These are phyloP conservation scores for Dendrobium chrysotoxum DNA, from an alignment of 106 monocot species.

Conservation along the genomic window DNA sequence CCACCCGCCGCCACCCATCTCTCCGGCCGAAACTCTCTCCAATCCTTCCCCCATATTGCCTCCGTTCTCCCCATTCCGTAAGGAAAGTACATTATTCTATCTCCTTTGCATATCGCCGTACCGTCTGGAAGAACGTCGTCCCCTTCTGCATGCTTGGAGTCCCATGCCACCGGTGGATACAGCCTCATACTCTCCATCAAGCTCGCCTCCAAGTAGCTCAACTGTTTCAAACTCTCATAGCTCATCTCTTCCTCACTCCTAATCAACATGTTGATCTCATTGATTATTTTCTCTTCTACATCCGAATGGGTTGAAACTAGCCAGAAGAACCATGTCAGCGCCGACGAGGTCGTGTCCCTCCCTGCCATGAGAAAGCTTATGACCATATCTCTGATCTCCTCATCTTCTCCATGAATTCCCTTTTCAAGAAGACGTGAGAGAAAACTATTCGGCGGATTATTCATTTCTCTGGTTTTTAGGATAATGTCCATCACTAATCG, in stretches of 20 bases:
- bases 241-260: background rate
- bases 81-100: slow-evolving; percentile 3
- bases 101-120: slow-evolving; percentile 19
- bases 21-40: slow-evolving; percentile 14
- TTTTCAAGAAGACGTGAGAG: background rate
- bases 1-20: slow-evolving; percentile 15
- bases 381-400: slow-evolving; percentile 42
- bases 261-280: background rate
- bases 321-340: too few species aligned
- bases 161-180: slow-evolving; percentile 73
- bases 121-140: slow-evolving; percentile 54
- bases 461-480: too few species aligned
- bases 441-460: too few species aligned
- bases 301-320: too few species aligned
- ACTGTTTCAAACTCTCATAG: slow-evolving; percentile 35
- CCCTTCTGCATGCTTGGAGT: slow-evolving; percentile 51
- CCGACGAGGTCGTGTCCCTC: too few species aligned
- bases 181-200: slow-evolving; percentile 66
- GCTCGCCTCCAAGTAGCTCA: slow-evolving; percentile 43
- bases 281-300: too few species aligned
- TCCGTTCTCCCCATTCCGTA: slow-evolving; percentile 33
- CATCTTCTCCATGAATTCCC: slow-evolving; percentile 15
- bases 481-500: slow-evolving; percentile 10
- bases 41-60: slow-evolving; percentile 18
- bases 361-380: too few species aligned